Base-by-base conservation (phyloP, 1,139 yeast species). In the Geotrichum phurueaensis region DNA sequence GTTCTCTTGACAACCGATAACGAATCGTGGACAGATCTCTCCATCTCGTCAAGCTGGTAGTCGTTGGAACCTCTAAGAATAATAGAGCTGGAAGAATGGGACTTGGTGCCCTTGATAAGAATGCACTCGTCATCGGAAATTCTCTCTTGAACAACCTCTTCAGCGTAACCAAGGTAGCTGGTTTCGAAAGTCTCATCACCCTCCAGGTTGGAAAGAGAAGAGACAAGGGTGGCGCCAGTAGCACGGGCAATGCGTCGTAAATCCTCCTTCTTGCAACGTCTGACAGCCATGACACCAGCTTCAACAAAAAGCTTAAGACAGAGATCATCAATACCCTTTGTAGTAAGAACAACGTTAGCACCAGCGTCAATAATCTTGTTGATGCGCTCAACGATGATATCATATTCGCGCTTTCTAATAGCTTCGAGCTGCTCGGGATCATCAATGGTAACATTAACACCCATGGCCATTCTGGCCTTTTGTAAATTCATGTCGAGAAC, bases 61-160 rank as follows among this genome's bases (percentile, higher is more conserved):
- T 94, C 99, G 74, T 95, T 95, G 63, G 99, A 87, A 61, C 99
- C 99, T 75, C 99, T 86, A 68, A 95, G 81, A 66, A 95, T 86
- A 67, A 95, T 89, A 6, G 98, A 92, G 18, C 96, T 83, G 0
- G 97, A 86, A 12, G 96, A 88, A 75, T 91, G 97, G 60, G 91
- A 94, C 72, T 89, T 87, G 51, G 99, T 91, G 57, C 97, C 98
- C 75, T 89, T 90, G 67, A 95, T 84, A 68, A 95, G 81, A 68
- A 95, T 94, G 79, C 98, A 94, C 77, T 95, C 99, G 74, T 95
- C 98, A 74, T 95, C 99, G 64, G 96, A 88, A 70, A 89, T 89
- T 75, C 88, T 84, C 59, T 91, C 89, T 78, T 95, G 99, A 31
- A 83, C 84, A 62, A 94, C 99, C 75, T 89, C 96, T 66, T 89